Evolutionary conservation across 1,284 basidiomycete genomes (phyloP).

Genomic region (Malassezia psittaci): DNA sequence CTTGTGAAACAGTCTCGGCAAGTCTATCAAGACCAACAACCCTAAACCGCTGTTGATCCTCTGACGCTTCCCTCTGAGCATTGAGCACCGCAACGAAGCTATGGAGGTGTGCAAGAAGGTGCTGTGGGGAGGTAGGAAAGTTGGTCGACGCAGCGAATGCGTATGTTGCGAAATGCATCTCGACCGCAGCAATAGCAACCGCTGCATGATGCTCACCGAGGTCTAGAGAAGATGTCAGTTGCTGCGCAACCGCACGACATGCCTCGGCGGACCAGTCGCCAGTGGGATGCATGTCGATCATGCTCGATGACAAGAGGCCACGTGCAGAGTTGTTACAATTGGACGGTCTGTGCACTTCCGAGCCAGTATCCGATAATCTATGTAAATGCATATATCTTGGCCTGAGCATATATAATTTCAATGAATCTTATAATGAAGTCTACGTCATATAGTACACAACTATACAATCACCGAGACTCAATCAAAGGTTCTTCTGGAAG

Average conservation of each 20-base stretch:
- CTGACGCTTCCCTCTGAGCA: conserved; percentile 95
- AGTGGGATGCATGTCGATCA: conserved; percentile 12
- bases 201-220: conserved; percentile 33
- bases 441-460: too few species aligned
- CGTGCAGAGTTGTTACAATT: neutral
- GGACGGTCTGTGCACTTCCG: neutral
- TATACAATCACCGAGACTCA: too few species aligned
- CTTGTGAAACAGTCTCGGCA: conserved; percentile 75
- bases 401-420: too few species aligned
- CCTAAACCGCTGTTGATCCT: conserved; percentile 96
- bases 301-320: neutral
- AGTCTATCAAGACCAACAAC: conserved; percentile 97
- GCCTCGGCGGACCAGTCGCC: conserved; percentile 47
- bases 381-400: too few species aligned
- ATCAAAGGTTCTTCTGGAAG: neutral
- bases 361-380: too few species aligned
- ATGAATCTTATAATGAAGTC: too few species aligned
- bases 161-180: conserved; percentile 82
- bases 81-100: conserved; percentile 93
- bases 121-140: conserved; percentile 93
- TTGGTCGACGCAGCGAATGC: conserved; percentile 80
- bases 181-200: conserved; percentile 84
- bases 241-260: conserved; percentile 41
- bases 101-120: conserved; percentile 96
- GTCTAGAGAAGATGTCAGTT: conserved; percentile 40